These are phyloP conservation scores for Podila horticola DNA, from an alignment of 192 early-diverging fungal genomes.

Conservation along the genomic window DNA sequence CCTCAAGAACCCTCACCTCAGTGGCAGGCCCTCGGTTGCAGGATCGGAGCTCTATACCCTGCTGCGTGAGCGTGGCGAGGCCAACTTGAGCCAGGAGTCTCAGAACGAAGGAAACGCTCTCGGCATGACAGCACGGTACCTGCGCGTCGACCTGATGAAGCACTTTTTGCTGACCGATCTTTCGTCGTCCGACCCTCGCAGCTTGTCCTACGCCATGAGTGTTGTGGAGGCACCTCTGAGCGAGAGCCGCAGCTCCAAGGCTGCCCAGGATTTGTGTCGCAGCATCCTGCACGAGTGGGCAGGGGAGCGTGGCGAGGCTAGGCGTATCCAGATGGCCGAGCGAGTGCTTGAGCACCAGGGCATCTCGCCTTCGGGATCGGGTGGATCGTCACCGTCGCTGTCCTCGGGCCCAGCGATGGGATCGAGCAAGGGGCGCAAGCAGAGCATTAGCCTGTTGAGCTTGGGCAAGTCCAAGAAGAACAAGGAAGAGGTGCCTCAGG, in stretches of 20 bases:
- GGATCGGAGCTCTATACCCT: slow-evolving; percentile 34
- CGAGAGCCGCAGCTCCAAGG: slow-evolving; percentile 30
- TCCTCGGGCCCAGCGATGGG: neutral
- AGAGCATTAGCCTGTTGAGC: slow-evolving; percentile 33
- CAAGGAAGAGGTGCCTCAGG: slow-evolving; percentile 20
- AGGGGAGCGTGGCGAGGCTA: slow-evolving; percentile 38
- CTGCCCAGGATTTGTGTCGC: slow-evolving; percentile 27
- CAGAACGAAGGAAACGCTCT: slow-evolving; percentile 38
- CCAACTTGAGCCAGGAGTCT: slow-evolving; percentile 29
- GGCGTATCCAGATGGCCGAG: slow-evolving; percentile 43
- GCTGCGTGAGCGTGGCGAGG: slow-evolving; percentile 39
- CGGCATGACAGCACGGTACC: slow-evolving; percentile 39
- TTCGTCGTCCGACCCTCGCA: slow-evolving; percentile 30
- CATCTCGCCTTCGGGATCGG: neutral
- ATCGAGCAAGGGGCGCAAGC: slow-evolving; percentile 31
- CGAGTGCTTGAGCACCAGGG: slow-evolving; percentile 39
- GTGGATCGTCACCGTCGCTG: neutral
- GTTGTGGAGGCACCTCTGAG: slow-evolving; percentile 29
- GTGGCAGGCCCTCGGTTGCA: slow-evolving; percentile 30
- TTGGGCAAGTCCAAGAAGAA: slow-evolving; percentile 39
- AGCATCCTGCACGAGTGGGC: slow-evolving; percentile 43
- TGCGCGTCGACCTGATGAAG: slow-evolving; percentile 37
- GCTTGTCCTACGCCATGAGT: slow-evolving; percentile 27
- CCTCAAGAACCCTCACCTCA: slow-evolving; percentile 42
- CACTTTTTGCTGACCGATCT: slow-evolving; percentile 41